phyloP scores from a whole-genome alignment of 257 asterid species.

The Nicotiana knightiana region DNA sequence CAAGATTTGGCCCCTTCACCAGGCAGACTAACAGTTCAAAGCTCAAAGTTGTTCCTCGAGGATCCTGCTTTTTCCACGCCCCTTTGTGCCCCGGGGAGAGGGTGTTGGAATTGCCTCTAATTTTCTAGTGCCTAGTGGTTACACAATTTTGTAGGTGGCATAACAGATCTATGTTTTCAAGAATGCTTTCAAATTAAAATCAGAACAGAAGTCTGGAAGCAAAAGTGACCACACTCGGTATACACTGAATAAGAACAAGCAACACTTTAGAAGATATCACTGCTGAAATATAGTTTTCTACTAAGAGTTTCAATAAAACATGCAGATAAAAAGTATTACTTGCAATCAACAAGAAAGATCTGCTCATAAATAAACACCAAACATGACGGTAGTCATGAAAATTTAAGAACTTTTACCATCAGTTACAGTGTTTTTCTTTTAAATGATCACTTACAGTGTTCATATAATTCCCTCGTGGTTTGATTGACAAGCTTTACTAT shows the following conservation, averaged over 20 bases:
- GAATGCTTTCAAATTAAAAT: neutral
- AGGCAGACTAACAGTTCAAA: neutral
- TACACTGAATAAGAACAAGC: neutral
- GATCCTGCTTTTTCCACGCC: neutral
- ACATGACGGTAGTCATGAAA: neutral
- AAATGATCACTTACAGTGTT: neutral
- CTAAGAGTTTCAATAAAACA: neutral
- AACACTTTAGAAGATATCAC: neutral
- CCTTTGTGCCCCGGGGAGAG: neutral
- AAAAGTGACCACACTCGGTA: neutral
- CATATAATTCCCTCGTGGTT: neutral
- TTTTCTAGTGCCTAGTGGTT: neutral
- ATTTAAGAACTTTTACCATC: neutral
- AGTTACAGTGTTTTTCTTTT: neutral
- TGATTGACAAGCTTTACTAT: neutral
- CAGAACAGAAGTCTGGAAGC: neutral
- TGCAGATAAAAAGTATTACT: neutral
- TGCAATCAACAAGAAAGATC: neutral
- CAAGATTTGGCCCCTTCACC: constrained; percentile 4
- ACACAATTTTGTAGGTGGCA: constrained; percentile 7
- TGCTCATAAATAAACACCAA: neutral
- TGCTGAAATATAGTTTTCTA: neutral
- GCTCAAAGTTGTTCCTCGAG: neutral
- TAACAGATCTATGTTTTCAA: neutral
- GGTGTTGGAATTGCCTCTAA: neutral